These are phyloP conservation scores for Naematelia aurantialba DNA, from an alignment of 768 basidiomycete species.

Conservation along the genomic window DNA sequence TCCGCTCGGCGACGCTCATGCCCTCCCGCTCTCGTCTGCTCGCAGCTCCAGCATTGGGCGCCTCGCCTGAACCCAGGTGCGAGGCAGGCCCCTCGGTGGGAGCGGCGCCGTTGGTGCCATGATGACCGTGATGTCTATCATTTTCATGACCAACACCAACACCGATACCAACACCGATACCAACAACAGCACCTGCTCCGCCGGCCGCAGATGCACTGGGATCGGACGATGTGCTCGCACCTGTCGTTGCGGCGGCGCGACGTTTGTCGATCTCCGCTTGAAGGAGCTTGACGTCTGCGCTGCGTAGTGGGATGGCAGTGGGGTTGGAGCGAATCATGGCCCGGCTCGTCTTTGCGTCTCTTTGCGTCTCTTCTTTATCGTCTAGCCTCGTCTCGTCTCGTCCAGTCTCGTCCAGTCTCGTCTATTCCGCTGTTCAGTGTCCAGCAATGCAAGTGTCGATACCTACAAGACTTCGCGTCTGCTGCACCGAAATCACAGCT, in stretches of 20 bases:
- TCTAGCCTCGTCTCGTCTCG: no score
- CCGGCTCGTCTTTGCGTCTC: not conserved
- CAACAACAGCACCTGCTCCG: no score
- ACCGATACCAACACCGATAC: no score
- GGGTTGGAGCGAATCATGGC: constrained; percentile 46
- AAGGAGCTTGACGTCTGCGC: constrained; percentile 36
- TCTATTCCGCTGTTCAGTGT: no score
- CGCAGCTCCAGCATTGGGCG: constrained; percentile 13
- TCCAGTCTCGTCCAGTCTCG: no score
- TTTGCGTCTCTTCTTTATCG: no score
- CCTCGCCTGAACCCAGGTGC: constrained; percentile 5
- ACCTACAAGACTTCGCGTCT: no score
- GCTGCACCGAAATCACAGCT: no score
- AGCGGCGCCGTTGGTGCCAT: no score
- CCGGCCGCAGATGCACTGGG: not conserved
- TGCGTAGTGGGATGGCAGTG: constrained; percentile 42
- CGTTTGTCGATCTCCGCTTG: constrained; percentile 38
- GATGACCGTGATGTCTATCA: no score
- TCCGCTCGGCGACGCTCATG: constrained; percentile 35
- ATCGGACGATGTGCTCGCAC: not conserved
- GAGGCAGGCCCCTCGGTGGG: not conserved
- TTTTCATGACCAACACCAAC: no score
- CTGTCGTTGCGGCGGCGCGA: constrained; percentile 6
- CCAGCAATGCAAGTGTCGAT: no score
- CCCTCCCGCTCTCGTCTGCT: constrained; percentile 18